Base-by-base conservation (phyloP, 2,329 filamentous ascomycete genomes). In the Apiospora kogelbergensis region DNA sequence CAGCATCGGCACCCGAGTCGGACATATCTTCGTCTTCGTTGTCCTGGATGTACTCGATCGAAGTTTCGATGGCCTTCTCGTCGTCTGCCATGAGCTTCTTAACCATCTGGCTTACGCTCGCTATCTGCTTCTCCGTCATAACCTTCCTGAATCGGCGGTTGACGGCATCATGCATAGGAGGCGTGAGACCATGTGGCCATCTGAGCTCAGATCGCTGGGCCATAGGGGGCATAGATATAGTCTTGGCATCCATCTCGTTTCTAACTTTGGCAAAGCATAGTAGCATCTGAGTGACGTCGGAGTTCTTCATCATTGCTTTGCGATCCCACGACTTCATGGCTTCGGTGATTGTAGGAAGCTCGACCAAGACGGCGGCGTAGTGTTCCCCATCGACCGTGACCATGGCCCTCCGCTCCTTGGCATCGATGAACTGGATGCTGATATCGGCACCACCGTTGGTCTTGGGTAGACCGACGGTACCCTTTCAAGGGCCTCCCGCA, bases 311-410 rank as follows among this genome's bases (percentile, higher is more conserved):
- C 84, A 95, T 94, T 22, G 90, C 88, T 76, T 93, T 94, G 76
- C 91, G 91, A 78, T 97, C 94, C 93, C 94, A 97, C 70, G 92
- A 95, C 84, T 97, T 97, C 91, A 96, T 94, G 9, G 90, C 91
- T 78, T 97, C 94, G 6, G 95, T 90, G 69, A 97, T 93, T 70
- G 93, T 96, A 0, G 94, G 94, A 41, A 97, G 81, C 74, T 97
- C 94, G 10, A 97, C 90, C 78, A 97, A 84, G 24, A 91, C 88
- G 30, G 92, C 93, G 0, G 93, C 94, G 77, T 93, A 97, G 65
- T 88, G 84, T 66, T 88, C 87, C 5, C 90, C 90, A 71, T 90
- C 88, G 70, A 97, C 86, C 3, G 85, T 89, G 42, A 97, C 80
- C 71, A 93, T 83, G 0, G 92, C 91, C n/a, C 94, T 88, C 66